Conservation (phyloP, 805 yeast species). For the Scheffersomyces lignosus region DNA sequence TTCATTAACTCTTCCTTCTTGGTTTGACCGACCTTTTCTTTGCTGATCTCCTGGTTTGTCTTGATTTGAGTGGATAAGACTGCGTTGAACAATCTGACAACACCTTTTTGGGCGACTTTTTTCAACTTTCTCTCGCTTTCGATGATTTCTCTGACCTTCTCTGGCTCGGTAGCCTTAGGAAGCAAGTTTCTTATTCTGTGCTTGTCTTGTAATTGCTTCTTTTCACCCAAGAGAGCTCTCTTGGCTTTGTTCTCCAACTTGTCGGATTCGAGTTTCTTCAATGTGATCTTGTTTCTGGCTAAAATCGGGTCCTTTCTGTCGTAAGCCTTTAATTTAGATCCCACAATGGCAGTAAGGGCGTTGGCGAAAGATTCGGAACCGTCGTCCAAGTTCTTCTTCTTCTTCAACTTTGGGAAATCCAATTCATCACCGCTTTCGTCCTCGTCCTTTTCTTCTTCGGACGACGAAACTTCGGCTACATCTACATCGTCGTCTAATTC, state of each 20-base stretch:
- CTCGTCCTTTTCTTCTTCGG: constrained; percentile 9
- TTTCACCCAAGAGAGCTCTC: constrained; percentile 66
- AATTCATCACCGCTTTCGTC: constrained; percentile 30
- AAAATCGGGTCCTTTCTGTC: constrained; percentile 87
- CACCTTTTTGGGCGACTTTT: constrained; percentile 87
- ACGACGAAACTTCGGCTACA: constrained; percentile 15
- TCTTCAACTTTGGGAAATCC: constrained; percentile 49
- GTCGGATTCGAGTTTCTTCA: constrained; percentile 74
- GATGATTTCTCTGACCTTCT: constrained; percentile 54
- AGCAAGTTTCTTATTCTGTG: constrained; percentile 67
- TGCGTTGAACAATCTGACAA: constrained; percentile 80
- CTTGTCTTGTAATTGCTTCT: constrained; percentile 62
- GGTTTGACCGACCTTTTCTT: constrained; percentile 44
- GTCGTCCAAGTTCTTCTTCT: constrained; percentile 58
- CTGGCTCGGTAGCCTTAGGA: constrained; percentile 58
- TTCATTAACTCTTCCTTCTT: constrained; percentile 62
- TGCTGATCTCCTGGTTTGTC: constrained; percentile 51
- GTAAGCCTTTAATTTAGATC: constrained; percentile 84
- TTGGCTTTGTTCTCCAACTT: constrained; percentile 84
- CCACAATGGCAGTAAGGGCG: constrained; percentile 82
- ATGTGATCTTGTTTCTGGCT: constrained; percentile 72
- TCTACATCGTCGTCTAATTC: constrained; percentile 26
- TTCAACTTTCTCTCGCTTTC: constrained; percentile 70
- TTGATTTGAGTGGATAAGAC: constrained; percentile 73
- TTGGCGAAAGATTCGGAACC: constrained; percentile 76